Evolutionary conservation across 164 flowering plant genomes (phyloP).

Genomic region (Tinospora cordifolia): DNA sequence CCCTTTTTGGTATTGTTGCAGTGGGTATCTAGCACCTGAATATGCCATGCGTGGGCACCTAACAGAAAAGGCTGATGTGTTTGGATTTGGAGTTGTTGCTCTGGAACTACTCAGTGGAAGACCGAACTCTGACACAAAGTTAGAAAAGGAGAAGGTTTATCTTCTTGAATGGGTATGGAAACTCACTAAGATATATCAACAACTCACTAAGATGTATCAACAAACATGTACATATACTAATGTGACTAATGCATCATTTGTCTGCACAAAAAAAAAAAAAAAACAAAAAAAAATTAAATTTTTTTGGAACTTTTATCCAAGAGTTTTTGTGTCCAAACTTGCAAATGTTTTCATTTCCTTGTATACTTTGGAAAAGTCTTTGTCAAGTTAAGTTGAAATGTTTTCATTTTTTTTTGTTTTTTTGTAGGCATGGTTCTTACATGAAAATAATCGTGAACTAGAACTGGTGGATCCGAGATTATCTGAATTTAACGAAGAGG

Average conservation of each 20-base stretch:
- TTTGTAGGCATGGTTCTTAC: slow-evolving; percentile 16
- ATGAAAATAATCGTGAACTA: slow-evolving; percentile 11
- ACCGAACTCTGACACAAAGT: slow-evolving; percentile 17
- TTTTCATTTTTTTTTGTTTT: not conserved
- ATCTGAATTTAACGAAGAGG: slow-evolving; percentile 28
- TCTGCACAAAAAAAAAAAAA: not conserved
- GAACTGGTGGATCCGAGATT: slow-evolving; percentile 21
- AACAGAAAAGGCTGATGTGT: slow-evolving; percentile 29
- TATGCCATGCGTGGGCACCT: slow-evolving; percentile 35
- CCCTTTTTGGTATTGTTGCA: slow-evolving; percentile 3
- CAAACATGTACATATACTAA: not conserved
- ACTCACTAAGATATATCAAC: not conserved
- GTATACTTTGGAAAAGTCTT: no score
- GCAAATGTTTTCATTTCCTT: not conserved
- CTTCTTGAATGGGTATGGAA: slow-evolving; percentile 28
- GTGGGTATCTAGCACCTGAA: slow-evolving; percentile 32
- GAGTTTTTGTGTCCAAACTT: not conserved
- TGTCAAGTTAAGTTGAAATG: not conserved
- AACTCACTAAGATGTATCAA: no score
- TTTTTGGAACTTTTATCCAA: not conserved
- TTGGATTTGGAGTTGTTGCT: slow-evolving; percentile 28
- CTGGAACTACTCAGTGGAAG: slow-evolving; percentile 27
- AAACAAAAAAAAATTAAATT: not conserved
- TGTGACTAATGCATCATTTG: not conserved
- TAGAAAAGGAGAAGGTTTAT: slow-evolving; percentile 18